phyloP scores from a whole-genome alignment of 768 basidiomycete genomes.

The Russula dissimulans region DNA sequence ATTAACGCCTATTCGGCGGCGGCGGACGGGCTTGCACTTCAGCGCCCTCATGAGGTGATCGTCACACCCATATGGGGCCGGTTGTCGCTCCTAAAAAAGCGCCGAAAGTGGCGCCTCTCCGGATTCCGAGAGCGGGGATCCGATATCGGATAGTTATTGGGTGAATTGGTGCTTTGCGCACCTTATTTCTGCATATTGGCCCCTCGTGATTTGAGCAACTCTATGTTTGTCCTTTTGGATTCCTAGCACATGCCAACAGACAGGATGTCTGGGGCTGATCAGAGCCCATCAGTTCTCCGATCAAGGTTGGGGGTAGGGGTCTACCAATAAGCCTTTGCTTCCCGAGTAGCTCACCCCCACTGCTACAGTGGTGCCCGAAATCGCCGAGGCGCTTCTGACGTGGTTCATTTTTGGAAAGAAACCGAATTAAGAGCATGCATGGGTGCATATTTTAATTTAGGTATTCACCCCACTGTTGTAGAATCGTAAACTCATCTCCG shows the following conservation, averaged over 20 bases:
- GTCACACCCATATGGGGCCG: neutral
- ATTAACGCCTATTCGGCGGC: neutral
- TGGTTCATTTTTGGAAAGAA: neutral
- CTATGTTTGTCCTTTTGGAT: conserved; percentile 2
- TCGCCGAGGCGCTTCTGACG: conserved; percentile 6
- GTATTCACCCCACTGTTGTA: neutral
- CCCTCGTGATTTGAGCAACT: conserved; percentile 3
- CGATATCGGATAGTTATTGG: conserved; percentile 8
- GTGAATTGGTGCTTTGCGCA: conserved; percentile 4
- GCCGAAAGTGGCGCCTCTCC: neutral
- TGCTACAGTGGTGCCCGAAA: conserved; percentile 2
- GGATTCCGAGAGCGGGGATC: conserved; percentile 4
- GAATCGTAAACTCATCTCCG: conserved; percentile 8
- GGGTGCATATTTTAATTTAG: conserved; percentile 12
- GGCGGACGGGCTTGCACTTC: neutral
- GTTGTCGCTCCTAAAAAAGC: conserved; percentile 4
- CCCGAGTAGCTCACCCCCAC: neutral
- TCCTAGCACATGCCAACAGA: neutral
- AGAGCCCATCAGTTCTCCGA: conserved; percentile 6
- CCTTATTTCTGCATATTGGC: neutral
- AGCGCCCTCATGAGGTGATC: neutral
- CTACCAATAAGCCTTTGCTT: neutral
- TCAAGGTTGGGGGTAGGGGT: conserved; percentile 5
- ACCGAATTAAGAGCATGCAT: neutral
- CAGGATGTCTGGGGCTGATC: conserved; percentile 3